Evolutionary conservation across 345 rosid species (phyloP), one percentile per base, ranked within the genome.

Genomic region (Cardamine chenopodiifolia): DNA sequence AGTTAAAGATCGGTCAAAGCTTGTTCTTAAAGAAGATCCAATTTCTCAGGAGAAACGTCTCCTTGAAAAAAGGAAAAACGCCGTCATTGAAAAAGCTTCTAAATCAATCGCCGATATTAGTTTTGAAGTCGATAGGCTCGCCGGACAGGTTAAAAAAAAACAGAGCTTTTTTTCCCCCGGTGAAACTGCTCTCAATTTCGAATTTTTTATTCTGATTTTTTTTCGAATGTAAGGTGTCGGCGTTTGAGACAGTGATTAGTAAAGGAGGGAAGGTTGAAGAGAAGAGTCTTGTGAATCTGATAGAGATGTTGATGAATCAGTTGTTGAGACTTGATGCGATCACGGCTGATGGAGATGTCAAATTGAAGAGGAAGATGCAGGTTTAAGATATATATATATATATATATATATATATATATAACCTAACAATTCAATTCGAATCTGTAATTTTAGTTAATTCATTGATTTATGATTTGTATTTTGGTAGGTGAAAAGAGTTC

Each of bases 361-460:
- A 92, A 82, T 65, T 92, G 74, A 94, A 92, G 75, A 92, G 98
- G 79, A 96, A 96, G 82, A 84, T 86, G 95, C 99, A 96, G 97
- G 99, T 90, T 31, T 1, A 82, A 47, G 0, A 26, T 5, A 25
- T 4, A 3, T 23, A n/a, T n/a, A n/a, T n/a, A n/a, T n/a, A n/a
- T n/a, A n/a, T n/a, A n/a, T n/a, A 1, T 28, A 4, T 34, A 31
- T 6, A 31, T 34, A 32, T 9, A 8, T 2, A 31, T 29, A 1
- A 55, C 19, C 11, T 11, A 31, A 19, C 1, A 4, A 1, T 5
- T 17, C 0, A 45, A 4, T 48, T 34, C 20, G 5, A 29, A 62
- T 70, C 37, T 42, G 19, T 22, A 4, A 5, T 14, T 73, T 40
- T 53, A 25, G 10, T 61, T 31, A 1, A 0, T 10, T 17, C 53